These are phyloP conservation scores for Fusarium odoratissimum DNA, from an alignment of 2,329 filamentous ascomycete species.

Conservation along the genomic window DNA sequence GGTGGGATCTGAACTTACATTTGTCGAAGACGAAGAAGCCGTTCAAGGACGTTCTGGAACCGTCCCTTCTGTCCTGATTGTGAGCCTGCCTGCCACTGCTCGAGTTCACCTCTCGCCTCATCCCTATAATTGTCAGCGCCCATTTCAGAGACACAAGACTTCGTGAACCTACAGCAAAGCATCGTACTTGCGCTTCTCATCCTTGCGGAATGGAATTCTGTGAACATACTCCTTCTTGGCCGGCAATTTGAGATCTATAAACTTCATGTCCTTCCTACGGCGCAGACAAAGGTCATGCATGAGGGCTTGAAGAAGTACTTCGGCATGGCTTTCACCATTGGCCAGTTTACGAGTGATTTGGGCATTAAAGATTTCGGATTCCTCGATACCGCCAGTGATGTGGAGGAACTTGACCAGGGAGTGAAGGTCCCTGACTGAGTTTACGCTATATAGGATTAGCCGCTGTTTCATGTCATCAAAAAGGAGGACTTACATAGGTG, in stretches of 20 bases:
- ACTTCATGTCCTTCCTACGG: slow-evolving; percentile 88
- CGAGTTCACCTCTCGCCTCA: slow-evolving; percentile 79
- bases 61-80: slow-evolving; percentile 59
- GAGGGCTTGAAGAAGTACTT: slow-evolving; percentile 76
- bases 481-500: slow-evolving; percentile 71
- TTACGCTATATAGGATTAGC: slow-evolving; percentile 65
- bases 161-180: slow-evolving; percentile 69
- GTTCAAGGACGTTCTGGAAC: slow-evolving; percentile 82
- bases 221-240: slow-evolving; percentile 82
- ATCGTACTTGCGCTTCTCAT: slow-evolving; percentile 83
- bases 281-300: slow-evolving; percentile 86
- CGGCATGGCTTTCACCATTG: slow-evolving; percentile 66
- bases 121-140: slow-evolving; percentile 54
- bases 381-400: slow-evolving; percentile 80
- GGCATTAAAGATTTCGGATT: slow-evolving; percentile 78
- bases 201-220: slow-evolving; percentile 75
- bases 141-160: rapidly evolving
- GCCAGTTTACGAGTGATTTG: slow-evolving; percentile 71
- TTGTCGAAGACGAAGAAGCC: slow-evolving; percentile 84
- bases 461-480: not conserved
- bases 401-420: slow-evolving; percentile 82
- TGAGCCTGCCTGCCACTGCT: slow-evolving; percentile 65
- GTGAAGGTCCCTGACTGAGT: slow-evolving; percentile 83
- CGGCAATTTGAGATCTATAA: slow-evolving; percentile 84
- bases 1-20: slow-evolving; percentile 55